These are phyloP conservation scores for Chalciporus sp. DNA, from an alignment of 1,284 basidiomycete species.

Conservation along the genomic window DNA sequence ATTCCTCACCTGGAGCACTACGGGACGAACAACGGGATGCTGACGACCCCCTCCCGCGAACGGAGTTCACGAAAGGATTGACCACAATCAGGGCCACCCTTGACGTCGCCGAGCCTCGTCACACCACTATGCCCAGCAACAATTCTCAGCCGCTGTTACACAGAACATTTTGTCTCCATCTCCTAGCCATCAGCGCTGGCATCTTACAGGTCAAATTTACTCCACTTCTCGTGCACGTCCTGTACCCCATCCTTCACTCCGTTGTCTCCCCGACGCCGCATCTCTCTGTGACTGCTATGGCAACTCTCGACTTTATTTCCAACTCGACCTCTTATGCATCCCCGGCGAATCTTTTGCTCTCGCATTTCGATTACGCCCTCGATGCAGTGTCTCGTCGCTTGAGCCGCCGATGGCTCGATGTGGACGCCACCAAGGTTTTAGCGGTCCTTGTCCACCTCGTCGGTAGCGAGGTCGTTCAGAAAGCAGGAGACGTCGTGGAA, in stretches of 20 bases:
- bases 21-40: constrained; percentile 23
- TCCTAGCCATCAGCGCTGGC: constrained; percentile 69
- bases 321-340: constrained; percentile 79
- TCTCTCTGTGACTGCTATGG: constrained; percentile 71
- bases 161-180: constrained; percentile 65
- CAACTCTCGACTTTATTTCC: constrained; percentile 71
- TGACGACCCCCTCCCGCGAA: constrained; percentile 26
- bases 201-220: constrained; percentile 69
- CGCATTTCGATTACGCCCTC: constrained; percentile 93
- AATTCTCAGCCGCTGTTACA: constrained; percentile 54
- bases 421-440: constrained; percentile 80
- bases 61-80: constrained; percentile 54
- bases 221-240: constrained; percentile 71
- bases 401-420: constrained; percentile 74
- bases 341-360: constrained; percentile 80
- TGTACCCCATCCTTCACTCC: constrained; percentile 86
- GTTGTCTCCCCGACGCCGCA: constrained; percentile 70
- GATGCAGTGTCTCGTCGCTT: constrained; percentile 84
- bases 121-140: constrained; percentile 32
- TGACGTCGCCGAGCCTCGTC: constrained; percentile 47
- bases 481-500: constrained; percentile 89
- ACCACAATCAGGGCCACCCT: constrained; percentile 38
- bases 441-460: constrained; percentile 83
- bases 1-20: constrained; percentile 8
- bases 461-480: constrained; percentile 80